These are phyloP conservation scores for Decorospora gaudefroyi DNA, from an alignment of 2,329 filamentous ascomycete genomes.

Conservation along the genomic window DNA sequence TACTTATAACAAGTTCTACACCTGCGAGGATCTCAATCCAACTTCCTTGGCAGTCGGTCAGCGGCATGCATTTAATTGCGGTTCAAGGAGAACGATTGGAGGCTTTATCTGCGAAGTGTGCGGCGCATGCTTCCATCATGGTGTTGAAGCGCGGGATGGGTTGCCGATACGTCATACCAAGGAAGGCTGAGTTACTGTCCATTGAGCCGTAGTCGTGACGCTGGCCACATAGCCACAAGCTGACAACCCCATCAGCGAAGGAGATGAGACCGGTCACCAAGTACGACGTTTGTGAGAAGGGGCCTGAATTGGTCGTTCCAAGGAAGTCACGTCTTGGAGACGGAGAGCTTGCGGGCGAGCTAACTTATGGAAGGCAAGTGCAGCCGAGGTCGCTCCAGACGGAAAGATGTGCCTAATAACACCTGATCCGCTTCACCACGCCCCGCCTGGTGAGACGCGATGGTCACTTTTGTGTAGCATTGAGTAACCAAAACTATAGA, in stretches of 20 bases:
- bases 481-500: conserved; percentile 21
- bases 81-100: conserved; percentile 16
- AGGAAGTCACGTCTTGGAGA: too few species aligned
- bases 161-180: conserved; percentile 10
- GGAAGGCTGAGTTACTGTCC: conserved; percentile 5
- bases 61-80: conserved; percentile 8
- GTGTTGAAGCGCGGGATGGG: conserved; percentile 5
- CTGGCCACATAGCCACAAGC: conserved; percentile 2
- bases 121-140: background rate
- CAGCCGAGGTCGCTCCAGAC: conserved; percentile 19
- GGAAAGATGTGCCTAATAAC: conserved; percentile 24
- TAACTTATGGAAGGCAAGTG: conserved; percentile 11
- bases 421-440: conserved; percentile 17
- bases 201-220: conserved; percentile 11
- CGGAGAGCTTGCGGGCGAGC: background rate
- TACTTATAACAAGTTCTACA: background rate
- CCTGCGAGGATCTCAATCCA: background rate
- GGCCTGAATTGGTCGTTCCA: too few species aligned
- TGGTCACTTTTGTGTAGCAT: conserved; percentile 26
- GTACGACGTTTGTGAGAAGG: too few species aligned
- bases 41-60: conserved; percentile 19
- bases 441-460: conserved; percentile 23
- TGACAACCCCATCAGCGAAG: background rate
- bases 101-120: conserved; percentile 14
- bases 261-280: too few species aligned